Evolutionary conservation across 2,329 filamentous ascomycete genomes (phyloP).

Genomic region (Didymella keratinophila): DNA sequence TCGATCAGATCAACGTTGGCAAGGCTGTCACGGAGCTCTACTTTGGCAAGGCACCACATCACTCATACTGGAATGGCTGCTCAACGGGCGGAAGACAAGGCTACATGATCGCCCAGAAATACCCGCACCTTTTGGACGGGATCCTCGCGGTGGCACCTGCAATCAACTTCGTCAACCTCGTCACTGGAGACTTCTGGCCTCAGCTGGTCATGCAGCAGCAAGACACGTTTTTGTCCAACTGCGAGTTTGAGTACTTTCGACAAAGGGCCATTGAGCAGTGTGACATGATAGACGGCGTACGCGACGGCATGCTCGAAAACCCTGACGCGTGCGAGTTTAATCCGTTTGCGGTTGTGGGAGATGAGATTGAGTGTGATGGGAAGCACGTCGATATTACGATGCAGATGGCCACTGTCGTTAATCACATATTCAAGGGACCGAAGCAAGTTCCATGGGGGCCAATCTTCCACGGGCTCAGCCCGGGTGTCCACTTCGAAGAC

Average conservation of each 20-base stretch:
- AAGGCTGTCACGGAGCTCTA: slow-evolving; percentile 46
- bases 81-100: slow-evolving; percentile 49
- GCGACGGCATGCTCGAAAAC: slow-evolving; percentile 47
- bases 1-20: slow-evolving; percentile 47
- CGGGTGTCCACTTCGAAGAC: slow-evolving; percentile 22
- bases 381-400: slow-evolving; percentile 27
- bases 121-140: slow-evolving; percentile 44
- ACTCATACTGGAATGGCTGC: slow-evolving; percentile 49
- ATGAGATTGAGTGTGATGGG: slow-evolving; percentile 32
- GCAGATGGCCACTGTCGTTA: slow-evolving; percentile 33
- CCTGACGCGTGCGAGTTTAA: slow-evolving; percentile 38
- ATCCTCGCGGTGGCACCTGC: slow-evolving; percentile 48
- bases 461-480: slow-evolving; percentile 25
- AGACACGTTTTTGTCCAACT: slow-evolving; percentile 32
- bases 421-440: slow-evolving; percentile 30
- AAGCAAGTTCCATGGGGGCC: slow-evolving; percentile 17
- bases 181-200: slow-evolving; percentile 35
- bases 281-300: slow-evolving; percentile 37
- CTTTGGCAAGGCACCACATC: slow-evolving; percentile 44
- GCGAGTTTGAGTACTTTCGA: slow-evolving; percentile 39
- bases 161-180: slow-evolving; percentile 33
- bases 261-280: slow-evolving; percentile 34
- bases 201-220: slow-evolving; percentile 41
- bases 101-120: slow-evolving; percentile 45
- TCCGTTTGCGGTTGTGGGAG: slow-evolving; percentile 21